Evolutionary conservation across 306 rosid species (phyloP).

Genomic region (Fagus crenata): DNA sequence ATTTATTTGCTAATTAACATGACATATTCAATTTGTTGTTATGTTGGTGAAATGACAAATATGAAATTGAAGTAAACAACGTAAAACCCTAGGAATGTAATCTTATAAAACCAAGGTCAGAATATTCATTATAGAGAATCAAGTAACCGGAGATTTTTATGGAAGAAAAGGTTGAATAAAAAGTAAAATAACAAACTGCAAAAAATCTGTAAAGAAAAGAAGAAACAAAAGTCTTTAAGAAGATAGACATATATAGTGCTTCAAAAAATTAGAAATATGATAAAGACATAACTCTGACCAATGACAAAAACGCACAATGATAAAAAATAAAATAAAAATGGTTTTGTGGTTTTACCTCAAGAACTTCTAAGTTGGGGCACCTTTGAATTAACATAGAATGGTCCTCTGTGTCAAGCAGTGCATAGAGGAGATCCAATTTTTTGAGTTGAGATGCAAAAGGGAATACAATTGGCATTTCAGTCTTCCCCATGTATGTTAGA

Average conservation of each 20-base stretch:
- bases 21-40: not conserved
- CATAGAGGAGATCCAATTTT: conserved; percentile 84
- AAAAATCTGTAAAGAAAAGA: not conserved
- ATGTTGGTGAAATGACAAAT: not conserved
- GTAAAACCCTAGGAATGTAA: not conserved
- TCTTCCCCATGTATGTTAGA: conserved; percentile 70
- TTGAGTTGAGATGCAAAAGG: conserved; percentile 66
- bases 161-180: not conserved
- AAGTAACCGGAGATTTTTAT: not conserved
- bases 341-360: conserved; percentile 57
- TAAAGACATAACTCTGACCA: not conserved
- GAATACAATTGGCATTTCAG: conserved; percentile 72
- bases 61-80: not conserved
- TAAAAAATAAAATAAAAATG: not conserved
- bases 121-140: not conserved
- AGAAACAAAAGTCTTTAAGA: not conserved
- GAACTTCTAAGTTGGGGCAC: conserved; percentile 88
- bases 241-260: not conserved
- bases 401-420: conserved; percentile 84
- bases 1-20: not conserved
- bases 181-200: not conserved
- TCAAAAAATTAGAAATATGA: not conserved
- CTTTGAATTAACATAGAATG: conserved; percentile 76
- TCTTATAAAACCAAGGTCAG: not conserved
- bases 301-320: not conserved